Conservation (phyloP, 2,329 filamentous ascomycete genomes). For the Penicillium sp. region DNA sequence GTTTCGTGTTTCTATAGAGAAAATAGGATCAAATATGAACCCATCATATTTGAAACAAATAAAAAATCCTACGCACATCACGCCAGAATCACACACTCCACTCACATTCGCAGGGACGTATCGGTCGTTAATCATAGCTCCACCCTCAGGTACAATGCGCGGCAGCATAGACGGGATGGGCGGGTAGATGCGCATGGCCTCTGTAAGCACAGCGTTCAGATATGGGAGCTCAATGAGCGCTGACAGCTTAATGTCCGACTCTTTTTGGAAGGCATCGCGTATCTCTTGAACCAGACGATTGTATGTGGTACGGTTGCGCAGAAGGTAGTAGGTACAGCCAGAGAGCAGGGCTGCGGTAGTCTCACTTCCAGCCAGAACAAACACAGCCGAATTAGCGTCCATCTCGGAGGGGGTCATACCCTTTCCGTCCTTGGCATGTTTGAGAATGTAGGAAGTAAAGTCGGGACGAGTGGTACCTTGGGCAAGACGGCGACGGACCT, state of each 20-base stretch:
- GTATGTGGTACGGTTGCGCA: constrained; percentile 22
- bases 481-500: constrained; percentile 20
- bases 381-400: constrained; percentile 25
- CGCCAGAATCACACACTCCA: not conserved
- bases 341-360: constrained; percentile 25
- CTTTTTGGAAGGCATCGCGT: constrained; percentile 21
- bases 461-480: constrained; percentile 20
- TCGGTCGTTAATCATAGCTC: constrained; percentile 26
- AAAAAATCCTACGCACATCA: not conserved
- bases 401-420: constrained; percentile 21
- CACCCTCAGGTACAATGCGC: constrained; percentile 29
- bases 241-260: constrained; percentile 21
- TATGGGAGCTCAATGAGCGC: constrained; percentile 20
- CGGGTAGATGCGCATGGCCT: constrained; percentile 30
- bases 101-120: constrained; percentile 29
- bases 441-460: constrained; percentile 28
- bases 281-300: constrained; percentile 27
- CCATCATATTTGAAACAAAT: not conserved
- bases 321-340: constrained; percentile 27
- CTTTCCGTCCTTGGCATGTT: constrained; percentile 17
- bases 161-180: constrained; percentile 33
- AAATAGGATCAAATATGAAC: not conserved
- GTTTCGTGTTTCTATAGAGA: not conserved
- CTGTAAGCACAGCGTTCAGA: constrained; percentile 28
- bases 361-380: constrained; percentile 28